phyloP scores from a whole-genome alignment of 2,329 filamentous ascomycete genomes.

The Aspergillus pseudotamarii region DNA sequence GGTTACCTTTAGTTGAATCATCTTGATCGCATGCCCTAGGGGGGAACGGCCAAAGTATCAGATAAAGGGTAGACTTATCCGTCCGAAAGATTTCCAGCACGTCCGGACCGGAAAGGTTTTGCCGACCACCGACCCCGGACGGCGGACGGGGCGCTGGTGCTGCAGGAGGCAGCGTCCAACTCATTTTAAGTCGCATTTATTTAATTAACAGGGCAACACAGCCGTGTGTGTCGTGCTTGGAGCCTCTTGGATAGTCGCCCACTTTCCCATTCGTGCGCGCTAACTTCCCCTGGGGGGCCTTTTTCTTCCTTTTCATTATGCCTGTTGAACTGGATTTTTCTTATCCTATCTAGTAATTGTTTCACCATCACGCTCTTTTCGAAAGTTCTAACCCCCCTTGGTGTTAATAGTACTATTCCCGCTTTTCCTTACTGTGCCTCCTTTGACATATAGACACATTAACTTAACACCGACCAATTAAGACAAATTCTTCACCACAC shows the following conservation, averaged over 20 bases:
- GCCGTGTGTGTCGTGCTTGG: conserved; percentile 5
- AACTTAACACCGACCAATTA: conserved; percentile 11
- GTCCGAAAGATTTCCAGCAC: conserved; percentile 24
- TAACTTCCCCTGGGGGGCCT: conserved; percentile 14
- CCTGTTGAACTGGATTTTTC: background rate
- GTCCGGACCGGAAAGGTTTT: conserved; percentile 26
- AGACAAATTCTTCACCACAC: conserved; percentile 1
- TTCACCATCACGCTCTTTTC: conserved; percentile 1
- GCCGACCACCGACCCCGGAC: conserved; percentile 29
- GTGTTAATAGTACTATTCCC: background rate
- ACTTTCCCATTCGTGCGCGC: conserved; percentile 13
- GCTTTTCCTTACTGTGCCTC: conserved; percentile 16
- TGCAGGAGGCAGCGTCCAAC: background rate
- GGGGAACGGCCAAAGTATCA: conserved; percentile 6
- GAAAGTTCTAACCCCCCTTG: background rate
- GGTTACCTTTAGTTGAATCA: conserved; percentile 85
- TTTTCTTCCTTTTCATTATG: conserved; percentile 8
- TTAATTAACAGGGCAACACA: conserved; percentile 15
- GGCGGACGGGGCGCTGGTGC: background rate
- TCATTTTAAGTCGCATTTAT: conserved; percentile 9
- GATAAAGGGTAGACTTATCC: conserved; percentile 2
- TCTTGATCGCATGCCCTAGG: conserved; percentile 55
- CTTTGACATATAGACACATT: conserved; percentile 16
- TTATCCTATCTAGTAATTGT: conserved; percentile 1
- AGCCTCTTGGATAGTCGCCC: conserved; percentile 3